A percentile compares a stretch with the other conserved stretches of the same genome.
These are phyloP conservation scores for Didymella segeticola DNA, from an alignment of 2,329 filamentous ascomycete species.

Conservation along the genomic window DNA sequence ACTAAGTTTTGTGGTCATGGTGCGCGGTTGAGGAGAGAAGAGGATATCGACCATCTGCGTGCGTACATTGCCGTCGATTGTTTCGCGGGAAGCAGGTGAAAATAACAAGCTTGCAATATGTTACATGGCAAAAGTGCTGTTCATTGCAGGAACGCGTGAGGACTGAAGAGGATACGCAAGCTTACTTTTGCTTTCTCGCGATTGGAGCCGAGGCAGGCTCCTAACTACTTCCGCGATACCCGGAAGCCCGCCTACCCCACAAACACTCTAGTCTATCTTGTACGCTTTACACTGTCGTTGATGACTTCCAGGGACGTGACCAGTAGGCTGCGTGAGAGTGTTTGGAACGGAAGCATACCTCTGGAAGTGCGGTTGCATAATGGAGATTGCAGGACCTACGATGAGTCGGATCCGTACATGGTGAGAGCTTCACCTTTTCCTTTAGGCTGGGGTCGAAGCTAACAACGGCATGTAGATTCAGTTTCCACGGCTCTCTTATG, in stretches of 20 bases:
- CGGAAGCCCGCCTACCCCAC: constrained; percentile 21
- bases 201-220: constrained; percentile 13
- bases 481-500: constrained; percentile 70
- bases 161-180: constrained; percentile 4
- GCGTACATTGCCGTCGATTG: constrained; percentile 8
- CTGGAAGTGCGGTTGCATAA: constrained; percentile 66
- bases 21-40: constrained; percentile 26
- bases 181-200: constrained; percentile 11
- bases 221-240: constrained; percentile 15
- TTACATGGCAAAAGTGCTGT: constrained; percentile 15
- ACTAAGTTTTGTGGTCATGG: constrained; percentile 36
- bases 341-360: constrained; percentile 67
- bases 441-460: background rate
- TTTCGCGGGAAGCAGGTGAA: constrained; percentile 4
- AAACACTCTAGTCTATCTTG: constrained; percentile 21
- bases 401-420: constrained; percentile 66
- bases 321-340: constrained; percentile 53
- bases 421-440: constrained; percentile 49
- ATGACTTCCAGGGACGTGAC: constrained; percentile 44
- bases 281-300: constrained; percentile 7
- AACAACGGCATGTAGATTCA: constrained; percentile 56
- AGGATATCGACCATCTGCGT: constrained; percentile 27
- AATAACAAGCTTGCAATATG: constrained; percentile 1
- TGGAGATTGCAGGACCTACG: constrained; percentile 66
- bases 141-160: constrained; percentile 34